Evolutionary conservation across 2,329 filamentous ascomycete species (phyloP).

Genomic region (Cytospora piceae): DNA sequence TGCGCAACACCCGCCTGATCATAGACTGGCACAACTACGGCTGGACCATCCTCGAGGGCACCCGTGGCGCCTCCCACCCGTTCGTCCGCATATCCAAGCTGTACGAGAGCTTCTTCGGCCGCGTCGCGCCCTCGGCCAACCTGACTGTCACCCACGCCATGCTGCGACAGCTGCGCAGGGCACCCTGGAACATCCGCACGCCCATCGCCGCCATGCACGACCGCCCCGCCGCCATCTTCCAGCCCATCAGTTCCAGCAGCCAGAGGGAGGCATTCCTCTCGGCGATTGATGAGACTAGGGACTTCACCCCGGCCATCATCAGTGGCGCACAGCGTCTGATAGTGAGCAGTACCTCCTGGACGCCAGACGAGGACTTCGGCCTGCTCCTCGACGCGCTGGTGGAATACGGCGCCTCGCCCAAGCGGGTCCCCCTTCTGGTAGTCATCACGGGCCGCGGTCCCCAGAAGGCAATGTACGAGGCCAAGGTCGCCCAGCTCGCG

Average conservation of each 20-base stretch:
- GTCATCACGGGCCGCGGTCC: slow-evolving; percentile 96
- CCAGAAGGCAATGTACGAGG: slow-evolving; percentile 75
- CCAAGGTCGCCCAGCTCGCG: slow-evolving; percentile 65
- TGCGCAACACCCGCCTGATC: slow-evolving; percentile 80
- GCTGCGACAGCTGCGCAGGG: slow-evolving; percentile 67
- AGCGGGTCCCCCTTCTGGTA: slow-evolving; percentile 71
- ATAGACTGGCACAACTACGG: slow-evolving; percentile 99
- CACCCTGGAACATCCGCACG: slow-evolving; percentile 66
- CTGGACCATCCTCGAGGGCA: slow-evolving; percentile 82
- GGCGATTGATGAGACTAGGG: slow-evolving; percentile 65
- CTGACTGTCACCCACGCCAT: slow-evolving; percentile 91
- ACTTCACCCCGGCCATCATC: slow-evolving; percentile 62
- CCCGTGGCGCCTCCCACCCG: slow-evolving; percentile 62
- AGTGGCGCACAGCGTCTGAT: slow-evolving; percentile 67
- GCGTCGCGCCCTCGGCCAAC: slow-evolving; percentile 69
- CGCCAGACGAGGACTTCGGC: slow-evolving; percentile 92
- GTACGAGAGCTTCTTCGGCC: slow-evolving; percentile 77
- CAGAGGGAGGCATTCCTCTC: slow-evolving; percentile 64
- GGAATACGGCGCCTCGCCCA: slow-evolving; percentile 56
- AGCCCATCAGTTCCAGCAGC: slow-evolving; percentile 59
- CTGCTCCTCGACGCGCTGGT: slow-evolving; percentile 83
- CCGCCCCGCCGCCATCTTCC: slow-evolving; percentile 81
- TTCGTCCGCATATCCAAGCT: slow-evolving; percentile 76
- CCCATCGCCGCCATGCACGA: slow-evolving; percentile 80
- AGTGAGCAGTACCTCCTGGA: slow-evolving; percentile 97